Base-by-base conservation (phyloP, 768 basidiomycete species). In the Russula brevipes region DNA sequence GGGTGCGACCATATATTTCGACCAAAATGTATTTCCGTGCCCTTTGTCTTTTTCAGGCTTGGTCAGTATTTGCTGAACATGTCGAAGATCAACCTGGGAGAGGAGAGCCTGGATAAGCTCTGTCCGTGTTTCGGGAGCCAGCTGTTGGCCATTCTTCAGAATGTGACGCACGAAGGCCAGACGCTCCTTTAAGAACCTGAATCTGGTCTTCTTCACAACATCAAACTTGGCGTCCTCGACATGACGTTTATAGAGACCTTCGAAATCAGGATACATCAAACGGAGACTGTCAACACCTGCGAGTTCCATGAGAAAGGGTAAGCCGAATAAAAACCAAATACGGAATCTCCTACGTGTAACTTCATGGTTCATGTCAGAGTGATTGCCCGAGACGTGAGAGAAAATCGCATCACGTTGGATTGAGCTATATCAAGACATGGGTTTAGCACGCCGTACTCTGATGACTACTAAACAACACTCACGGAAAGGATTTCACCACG, bases 401-500 rank as follows among this genome's bases (percentile, higher is more conserved):
- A 11, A 39, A 39, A 39, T 6, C 7, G 38, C 38, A 39, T 39
- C 38, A 7, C 38, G 38, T 39, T 11, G 7, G 38, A 39, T 39
- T 39, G 38, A 39, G 1, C 38, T 39, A 39, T 39, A 39, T 39
- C 2, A 39, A 39, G 7, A 39, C 6, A 39, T 39, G 7, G 11
- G 7, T 11, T 39, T 39, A 39, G 38, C 38, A 39, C 38, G 38
- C 38, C 38, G 24, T 24, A 24, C 24, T 24, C 24, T 24, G 24
- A 24, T 24, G 24, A 24, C n/a, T 1, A 35, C 12, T 6, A 30
- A 30, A 50, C 5, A 31, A 16, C 17, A 51, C 56, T 2, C 33
- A 63, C 61, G 61, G 61, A 31, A 62, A 62, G 11, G 46, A 5
- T 3, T 10, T 39, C 0, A 46, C 14, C 11, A 62, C 61, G 1